Evolutionary conservation across 1,139 yeast genomes (phyloP).

Genomic region (Pichia sorboxylosa): DNA sequence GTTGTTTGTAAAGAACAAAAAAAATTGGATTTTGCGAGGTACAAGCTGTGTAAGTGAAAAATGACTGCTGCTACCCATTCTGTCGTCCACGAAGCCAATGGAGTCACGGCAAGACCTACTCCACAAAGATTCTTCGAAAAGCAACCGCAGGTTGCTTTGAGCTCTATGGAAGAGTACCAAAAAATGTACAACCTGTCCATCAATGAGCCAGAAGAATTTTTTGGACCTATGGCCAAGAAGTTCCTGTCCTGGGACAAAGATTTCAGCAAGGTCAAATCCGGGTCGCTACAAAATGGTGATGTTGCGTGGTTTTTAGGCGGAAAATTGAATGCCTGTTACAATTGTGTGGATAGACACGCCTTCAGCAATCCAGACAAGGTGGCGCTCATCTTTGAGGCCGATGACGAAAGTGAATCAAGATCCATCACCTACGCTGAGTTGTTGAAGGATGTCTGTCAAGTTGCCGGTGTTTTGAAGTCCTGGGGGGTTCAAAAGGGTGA

Average conservation of each 20-base stretch:
- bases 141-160: slow-evolving; percentile 41
- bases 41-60: too few relatives aligned
- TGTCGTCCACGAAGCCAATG: slow-evolving; percentile 77
- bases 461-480: slow-evolving; percentile 73
- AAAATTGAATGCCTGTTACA: slow-evolving; percentile 83
- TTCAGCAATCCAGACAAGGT: slow-evolving; percentile 73
- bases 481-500: slow-evolving; percentile 94
- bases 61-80: slow-evolving; percentile 15
- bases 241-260: slow-evolving; percentile 77
- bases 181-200: slow-evolving; percentile 68
- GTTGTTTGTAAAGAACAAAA: too few relatives aligned
- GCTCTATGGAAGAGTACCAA: slow-evolving; percentile 53
- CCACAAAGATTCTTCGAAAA: slow-evolving; percentile 67
- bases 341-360: slow-evolving; percentile 96
- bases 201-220: slow-evolving; percentile 70
- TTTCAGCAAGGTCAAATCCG: slow-evolving; percentile 61
- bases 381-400: slow-evolving; percentile 93
- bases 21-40: too few relatives aligned
- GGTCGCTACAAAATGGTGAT: slow-evolving; percentile 66
- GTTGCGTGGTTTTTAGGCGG: slow-evolving; percentile 92
- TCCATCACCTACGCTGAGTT: slow-evolving; percentile 77
- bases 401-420: slow-evolving; percentile 68
- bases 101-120: slow-evolving; percentile 48
- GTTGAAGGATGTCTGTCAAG: slow-evolving; percentile 74
- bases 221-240: slow-evolving; percentile 72